Conservation (phyloP, 2,329 filamentous ascomycete species). For the Fusarium sp. region DNA sequence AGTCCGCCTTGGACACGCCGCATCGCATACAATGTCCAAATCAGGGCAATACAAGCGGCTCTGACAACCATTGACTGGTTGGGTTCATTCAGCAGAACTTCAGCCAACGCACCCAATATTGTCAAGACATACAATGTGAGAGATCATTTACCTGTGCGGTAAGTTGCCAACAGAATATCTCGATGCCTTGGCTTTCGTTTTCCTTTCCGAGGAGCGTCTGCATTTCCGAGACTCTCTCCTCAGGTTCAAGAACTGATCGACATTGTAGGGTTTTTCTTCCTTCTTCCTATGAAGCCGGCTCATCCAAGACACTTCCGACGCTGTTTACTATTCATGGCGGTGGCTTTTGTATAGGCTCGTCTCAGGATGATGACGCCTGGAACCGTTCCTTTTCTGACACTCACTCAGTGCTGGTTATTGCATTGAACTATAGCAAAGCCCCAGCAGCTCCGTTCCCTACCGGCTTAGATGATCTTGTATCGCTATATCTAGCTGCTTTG, state of each 20-base stretch:
- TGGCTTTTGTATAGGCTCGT: neutral
- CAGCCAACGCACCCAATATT: neutral
- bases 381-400: neutral
- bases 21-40: neutral
- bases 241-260: neutral
- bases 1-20: neutral
- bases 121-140: neutral
- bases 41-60: neutral
- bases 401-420: neutral
- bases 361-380: neutral
- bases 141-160: neutral
- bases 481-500: neutral
- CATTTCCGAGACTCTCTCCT: too few species aligned
- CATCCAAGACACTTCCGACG: neutral
- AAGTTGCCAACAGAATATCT: neutral
- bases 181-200: rapidly evolving
- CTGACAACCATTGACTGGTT: neutral
- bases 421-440: neutral
- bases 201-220: neutral
- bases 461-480: neutral
- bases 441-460: neutral
- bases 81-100: neutral
- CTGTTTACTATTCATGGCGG: neutral
- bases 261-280: neutral
- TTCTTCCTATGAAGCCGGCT: neutral